Evolutionary conservation across 345 rosid species (phyloP), one percentile per base, ranked within the genome.

Genomic region (Brassica napus): DNA sequence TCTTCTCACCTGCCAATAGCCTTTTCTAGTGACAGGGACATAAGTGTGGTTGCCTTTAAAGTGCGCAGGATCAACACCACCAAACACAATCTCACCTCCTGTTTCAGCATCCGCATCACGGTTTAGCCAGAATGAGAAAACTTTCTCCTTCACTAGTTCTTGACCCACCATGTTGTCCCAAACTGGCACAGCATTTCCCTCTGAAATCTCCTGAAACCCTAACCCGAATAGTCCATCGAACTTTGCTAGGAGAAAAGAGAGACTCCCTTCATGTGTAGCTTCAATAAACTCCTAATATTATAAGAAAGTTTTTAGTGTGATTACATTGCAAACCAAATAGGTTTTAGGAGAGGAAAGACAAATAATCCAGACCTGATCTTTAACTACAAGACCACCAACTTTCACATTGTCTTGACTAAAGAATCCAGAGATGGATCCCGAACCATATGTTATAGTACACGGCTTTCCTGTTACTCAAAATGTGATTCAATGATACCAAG

Each of bases 81-180:
- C 98, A 73, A 93, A 89, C 62, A 93, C 97, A 82, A 93, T 83
- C 83, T 93, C 93, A 5, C 98, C 97, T 63, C 97, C 97, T 14
- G 74, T 82, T 35, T 16, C 64, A 15, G 84, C 85, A 21, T 77
- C 65, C 1, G 88, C 78, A 84, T 91, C 74, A 28, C 86, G 85
- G 84, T 85, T 91, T 55, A 93, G 85, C 97, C 97, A 93, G 83
- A 91, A 87, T 24, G 97, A 93, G 85, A 91, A 91, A 26, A 89
- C 86, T 4, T 87, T 81, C 0, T 89, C 90, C 0, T 31, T 59
- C 67, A 93, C 81, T n/a, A 88, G 87, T 18, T 66, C 82, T 82
- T 91, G 94, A 28, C 76, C 58, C 82, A 86, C 14, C 94, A 93
- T 91, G 76, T 89, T 89, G 78, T 89, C 87, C 97, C 97, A 93